Percentiles rank a stretch among this genome's conserved stretches.
These are phyloP conservation scores for Vanilla planifolia DNA, from an alignment of 106 monocot genomes.

Conservation along the genomic window DNA sequence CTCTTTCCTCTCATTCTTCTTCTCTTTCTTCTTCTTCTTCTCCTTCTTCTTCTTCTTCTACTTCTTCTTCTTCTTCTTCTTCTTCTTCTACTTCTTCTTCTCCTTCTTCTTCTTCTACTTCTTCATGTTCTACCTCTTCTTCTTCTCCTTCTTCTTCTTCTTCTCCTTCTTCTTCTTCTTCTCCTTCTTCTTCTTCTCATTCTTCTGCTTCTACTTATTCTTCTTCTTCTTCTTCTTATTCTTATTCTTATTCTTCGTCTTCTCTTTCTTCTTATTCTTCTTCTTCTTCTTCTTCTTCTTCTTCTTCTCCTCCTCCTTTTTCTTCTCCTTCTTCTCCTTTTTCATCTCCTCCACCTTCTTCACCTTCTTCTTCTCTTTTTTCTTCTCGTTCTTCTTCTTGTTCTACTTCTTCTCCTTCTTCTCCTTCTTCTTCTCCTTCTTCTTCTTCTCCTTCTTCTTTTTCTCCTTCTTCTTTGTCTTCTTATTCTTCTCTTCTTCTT, in stretches of 20 bases:
- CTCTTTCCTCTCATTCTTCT: too few species aligned
- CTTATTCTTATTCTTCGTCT: too few species aligned
- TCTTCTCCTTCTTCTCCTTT: background rate
- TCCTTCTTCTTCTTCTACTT: background rate
- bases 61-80: too few species aligned
- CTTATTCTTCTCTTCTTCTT: too few species aligned
- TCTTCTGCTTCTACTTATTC: too few species aligned
- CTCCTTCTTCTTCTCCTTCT: background rate
- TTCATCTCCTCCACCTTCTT: too few species aligned
- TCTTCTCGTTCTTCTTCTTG: background rate
- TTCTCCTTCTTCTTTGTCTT: too few species aligned
- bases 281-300: background rate
- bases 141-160: too few species aligned
- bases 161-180: background rate
- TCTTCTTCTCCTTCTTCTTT: background rate
- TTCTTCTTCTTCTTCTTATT: too few species aligned
- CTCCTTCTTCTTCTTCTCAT: background rate
- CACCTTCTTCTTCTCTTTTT: background rate
- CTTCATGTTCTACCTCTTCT: too few species aligned
- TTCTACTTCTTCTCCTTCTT: background rate
- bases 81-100: background rate
- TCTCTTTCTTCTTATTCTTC: too few species aligned
- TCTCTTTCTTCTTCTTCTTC: background rate
- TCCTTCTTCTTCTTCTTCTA: too few species aligned
- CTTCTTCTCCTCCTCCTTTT: background rate